Conservation (phyloP, 2,329 filamentous ascomycete species). For the Xylogone sp. region DNA sequence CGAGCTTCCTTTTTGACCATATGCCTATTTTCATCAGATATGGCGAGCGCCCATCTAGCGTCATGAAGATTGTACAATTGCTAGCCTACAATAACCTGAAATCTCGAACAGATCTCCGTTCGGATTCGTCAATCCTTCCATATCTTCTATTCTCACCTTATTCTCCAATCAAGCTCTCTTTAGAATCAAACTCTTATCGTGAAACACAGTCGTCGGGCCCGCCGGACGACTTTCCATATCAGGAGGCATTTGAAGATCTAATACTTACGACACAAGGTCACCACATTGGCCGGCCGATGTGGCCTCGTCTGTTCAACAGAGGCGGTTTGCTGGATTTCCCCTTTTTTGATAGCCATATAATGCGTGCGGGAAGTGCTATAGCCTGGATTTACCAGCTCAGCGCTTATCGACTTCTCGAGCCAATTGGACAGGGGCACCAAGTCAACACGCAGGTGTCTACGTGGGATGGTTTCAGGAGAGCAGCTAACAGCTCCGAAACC, state of each 20-base stretch:
- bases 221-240: constrained; percentile 19
- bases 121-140: constrained; percentile 24
- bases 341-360: not conserved
- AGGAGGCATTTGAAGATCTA: constrained; percentile 27
- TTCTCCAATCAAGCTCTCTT: constrained; percentile 22
- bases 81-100: constrained; percentile 17
- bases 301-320: not conserved
- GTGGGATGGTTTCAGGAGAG: not conserved
- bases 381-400: constrained; percentile 2
- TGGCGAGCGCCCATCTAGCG: constrained; percentile 4
- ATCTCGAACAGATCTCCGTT: constrained; percentile 5
- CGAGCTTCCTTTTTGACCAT: not conserved
- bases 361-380: constrained; percentile 2
- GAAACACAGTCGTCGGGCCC: not conserved
- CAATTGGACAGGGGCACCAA: not conserved
- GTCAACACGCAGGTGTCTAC: not conserved
- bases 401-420: constrained; percentile 5
- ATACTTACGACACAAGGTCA: constrained; percentile 13
- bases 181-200: not conserved
- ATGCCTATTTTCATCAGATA: constrained; percentile 3
- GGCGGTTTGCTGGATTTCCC: constrained; percentile 4
- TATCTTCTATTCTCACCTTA: constrained; percentile 29
- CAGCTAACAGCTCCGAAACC: constrained; percentile 10
- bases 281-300: not conserved
- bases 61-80: constrained; percentile 11